Conservation (phyloP, 768 basidiomycete genomes). For the Trametopsis cervina region DNA sequence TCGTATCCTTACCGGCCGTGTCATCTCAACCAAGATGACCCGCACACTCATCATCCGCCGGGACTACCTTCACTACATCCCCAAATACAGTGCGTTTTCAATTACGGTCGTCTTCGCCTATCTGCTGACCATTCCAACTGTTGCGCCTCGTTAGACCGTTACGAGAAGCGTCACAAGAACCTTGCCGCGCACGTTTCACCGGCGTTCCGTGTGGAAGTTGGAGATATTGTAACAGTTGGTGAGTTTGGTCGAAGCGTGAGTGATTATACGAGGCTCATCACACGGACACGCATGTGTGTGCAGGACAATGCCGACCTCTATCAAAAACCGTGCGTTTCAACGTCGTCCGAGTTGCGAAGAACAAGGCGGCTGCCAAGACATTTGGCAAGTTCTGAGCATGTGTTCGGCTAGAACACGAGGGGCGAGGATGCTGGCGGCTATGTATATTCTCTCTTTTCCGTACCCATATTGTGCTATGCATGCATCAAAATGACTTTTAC, state of each 20-base stretch:
- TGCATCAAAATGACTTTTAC: slow-evolving; percentile 25
- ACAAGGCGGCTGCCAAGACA: slow-evolving; percentile 83
- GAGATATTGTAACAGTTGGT: slow-evolving; percentile 95
- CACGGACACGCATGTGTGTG: slow-evolving; percentile 8
- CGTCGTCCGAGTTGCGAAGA: slow-evolving; percentile 91
- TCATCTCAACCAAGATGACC: slow-evolving; percentile 99
- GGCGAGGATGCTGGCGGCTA: slow-evolving; percentile 13
- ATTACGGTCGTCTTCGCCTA: neutral
- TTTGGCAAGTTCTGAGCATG: slow-evolving; percentile 90
- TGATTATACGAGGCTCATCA: neutral
- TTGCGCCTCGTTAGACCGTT: slow-evolving; percentile 60
- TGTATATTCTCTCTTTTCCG: slow-evolving; percentile 25
- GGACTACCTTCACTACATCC: slow-evolving; percentile 93
- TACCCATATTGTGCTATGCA: slow-evolving; percentile 24
- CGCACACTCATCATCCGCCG: slow-evolving; percentile 96
- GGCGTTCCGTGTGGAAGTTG: slow-evolving; percentile 95
- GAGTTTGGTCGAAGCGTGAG: slow-evolving; percentile 27
- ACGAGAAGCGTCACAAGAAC: slow-evolving; percentile 99
- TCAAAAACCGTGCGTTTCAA: slow-evolving; percentile 99
- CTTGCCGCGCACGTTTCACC: slow-evolving; percentile 95
- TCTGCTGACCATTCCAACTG: neutral
- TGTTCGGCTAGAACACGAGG: slow-evolving; percentile 9
- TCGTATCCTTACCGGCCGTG: slow-evolving; percentile 96
- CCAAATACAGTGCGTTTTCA: slow-evolving; percentile 85
- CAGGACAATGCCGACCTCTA: slow-evolving; percentile 97